A percentile compares a stretch with the other conserved stretches of the same genome.
Conservation (phyloP, 208 protist genomes). For the Trypanosoma cruzi region DNA sequence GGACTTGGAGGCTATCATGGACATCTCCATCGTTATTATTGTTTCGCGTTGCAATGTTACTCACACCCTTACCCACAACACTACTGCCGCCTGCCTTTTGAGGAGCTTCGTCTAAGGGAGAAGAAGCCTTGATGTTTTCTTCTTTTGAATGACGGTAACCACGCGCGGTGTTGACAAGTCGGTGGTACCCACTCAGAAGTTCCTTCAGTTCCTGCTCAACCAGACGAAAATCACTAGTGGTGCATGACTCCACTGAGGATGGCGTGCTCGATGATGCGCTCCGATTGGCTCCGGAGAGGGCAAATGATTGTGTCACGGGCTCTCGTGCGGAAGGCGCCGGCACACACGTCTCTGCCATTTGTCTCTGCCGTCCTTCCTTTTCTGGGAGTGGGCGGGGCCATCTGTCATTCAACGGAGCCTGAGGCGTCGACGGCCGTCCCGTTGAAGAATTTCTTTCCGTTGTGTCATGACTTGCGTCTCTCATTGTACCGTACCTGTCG, state of each 20-base stretch:
- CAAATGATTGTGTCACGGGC: constrained; percentile 10
- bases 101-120: background rate
- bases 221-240: constrained; percentile 10
- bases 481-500: background rate
- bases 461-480: background rate
- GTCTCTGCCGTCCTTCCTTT: too few relatives aligned
- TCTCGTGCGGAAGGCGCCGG: background rate
- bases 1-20: background rate
- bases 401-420: background rate
- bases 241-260: background rate
- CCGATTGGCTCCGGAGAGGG: background rate
- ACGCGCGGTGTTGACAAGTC: background rate
- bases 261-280: background rate
- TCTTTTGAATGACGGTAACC: background rate
- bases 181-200: constrained; percentile 22
- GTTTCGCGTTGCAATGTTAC: background rate
- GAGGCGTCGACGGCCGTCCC: too few relatives aligned
- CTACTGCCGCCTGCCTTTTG: background rate
- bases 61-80: too few relatives aligned
- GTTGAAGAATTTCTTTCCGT: background rate
- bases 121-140: background rate
- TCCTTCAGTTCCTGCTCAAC: constrained; percentile 29
- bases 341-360: background rate
- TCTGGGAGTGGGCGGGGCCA: too few relatives aligned
- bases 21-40: background rate